phyloP scores from a whole-genome alignment of 2,329 filamentous ascomycete genomes.

The Trichocomaceae sp. region DNA sequence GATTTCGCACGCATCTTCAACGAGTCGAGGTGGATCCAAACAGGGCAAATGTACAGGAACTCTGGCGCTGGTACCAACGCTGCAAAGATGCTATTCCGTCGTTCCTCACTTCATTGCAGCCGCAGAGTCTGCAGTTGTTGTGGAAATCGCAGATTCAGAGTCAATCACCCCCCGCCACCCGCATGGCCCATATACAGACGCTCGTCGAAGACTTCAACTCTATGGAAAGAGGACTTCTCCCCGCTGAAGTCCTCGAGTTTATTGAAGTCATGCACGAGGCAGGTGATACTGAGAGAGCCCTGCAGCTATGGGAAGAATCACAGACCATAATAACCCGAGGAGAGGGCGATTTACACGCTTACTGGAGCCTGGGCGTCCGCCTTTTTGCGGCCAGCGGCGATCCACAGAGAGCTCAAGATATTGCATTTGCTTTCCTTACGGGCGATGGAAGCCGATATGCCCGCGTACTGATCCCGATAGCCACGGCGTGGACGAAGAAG shows the following conservation, averaged over 20 bases:
- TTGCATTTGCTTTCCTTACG: constrained; percentile 40
- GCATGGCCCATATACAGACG: constrained; percentile 54
- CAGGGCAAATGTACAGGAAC: constrained; percentile 27
- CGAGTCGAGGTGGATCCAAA: constrained; percentile 25
- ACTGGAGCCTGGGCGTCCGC: constrained; percentile 45
- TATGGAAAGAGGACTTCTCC: constrained; percentile 50
- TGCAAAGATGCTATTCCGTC: constrained; percentile 42
- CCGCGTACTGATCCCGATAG: constrained; percentile 54
- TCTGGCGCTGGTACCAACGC: constrained; percentile 47
- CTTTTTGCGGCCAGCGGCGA: constrained; percentile 45
- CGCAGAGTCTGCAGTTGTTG: constrained; percentile 56
- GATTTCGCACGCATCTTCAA: constrained; percentile 35
- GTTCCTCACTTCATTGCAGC: constrained; percentile 52
- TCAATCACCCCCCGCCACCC: constrained; percentile 42
- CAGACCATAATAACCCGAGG: constrained; percentile 47
- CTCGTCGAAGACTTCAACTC: constrained; percentile 61
- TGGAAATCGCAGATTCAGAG: constrained; percentile 53
- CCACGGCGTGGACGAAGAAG: constrained; percentile 57
- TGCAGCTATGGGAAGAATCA: constrained; percentile 58
- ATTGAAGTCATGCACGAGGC: constrained; percentile 62
- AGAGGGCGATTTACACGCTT: constrained; percentile 33
- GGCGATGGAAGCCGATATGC: constrained; percentile 36
- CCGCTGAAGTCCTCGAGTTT: constrained; percentile 57
- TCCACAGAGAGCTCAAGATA: constrained; percentile 43
- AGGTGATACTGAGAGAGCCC: constrained; percentile 54